Base-by-base conservation (phyloP, 2,329 filamentous ascomycete genomes). In the Aspergillus felis region DNA sequence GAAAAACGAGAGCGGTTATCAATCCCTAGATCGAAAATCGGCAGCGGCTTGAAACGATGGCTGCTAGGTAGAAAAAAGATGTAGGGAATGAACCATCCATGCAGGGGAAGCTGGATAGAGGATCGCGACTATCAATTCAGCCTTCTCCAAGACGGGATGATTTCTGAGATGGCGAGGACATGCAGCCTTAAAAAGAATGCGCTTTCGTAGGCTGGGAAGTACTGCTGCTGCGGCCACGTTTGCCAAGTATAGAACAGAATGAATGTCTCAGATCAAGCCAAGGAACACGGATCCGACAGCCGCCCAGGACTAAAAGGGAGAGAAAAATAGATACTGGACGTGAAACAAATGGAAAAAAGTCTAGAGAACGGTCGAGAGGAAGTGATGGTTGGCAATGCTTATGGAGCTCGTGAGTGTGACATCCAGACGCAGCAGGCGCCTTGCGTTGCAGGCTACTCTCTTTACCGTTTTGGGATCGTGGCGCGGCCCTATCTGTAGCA, bases 211-310 rank as follows among this genome's bases (percentile, higher is more conserved):
- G 17, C 24, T 1, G 24, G 24, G 50, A 48, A 35, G 54, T 29
- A 41, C 41, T 52, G 50, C 53, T 49, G 54, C 47, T 58, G 51
- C 54, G 54, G 57, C 50, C 57, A 58, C 57, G 50, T 58, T 56
- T 58, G 57, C 57, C 50, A 54, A 58, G 51, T 32, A 49, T 29
- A 25, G 22, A 24, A 35, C 29, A 10, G 46, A 48, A 32, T 25
- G 29, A 32, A 20, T 24, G 28, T 50, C 50, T 49, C 50, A 25
- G 20, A 44, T 22, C 24, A 22, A 25, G 42, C 14, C 46, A 20
- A 54, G 52, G 24, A 53, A 46, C 22, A 24, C 4, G 42, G 28
- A 20, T 22, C 35, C 29, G 48, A 17, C 17, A 17, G 29, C 46
- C 12, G 12, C 44, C 27, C 12, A 24, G 4, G 7, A 44, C 41